Evolutionary conservation across 495 filamentous ascomycete species (phyloP), one percentile per base, ranked within the genome.

Genomic region (Lasiosphaeris hirsuta): DNA sequence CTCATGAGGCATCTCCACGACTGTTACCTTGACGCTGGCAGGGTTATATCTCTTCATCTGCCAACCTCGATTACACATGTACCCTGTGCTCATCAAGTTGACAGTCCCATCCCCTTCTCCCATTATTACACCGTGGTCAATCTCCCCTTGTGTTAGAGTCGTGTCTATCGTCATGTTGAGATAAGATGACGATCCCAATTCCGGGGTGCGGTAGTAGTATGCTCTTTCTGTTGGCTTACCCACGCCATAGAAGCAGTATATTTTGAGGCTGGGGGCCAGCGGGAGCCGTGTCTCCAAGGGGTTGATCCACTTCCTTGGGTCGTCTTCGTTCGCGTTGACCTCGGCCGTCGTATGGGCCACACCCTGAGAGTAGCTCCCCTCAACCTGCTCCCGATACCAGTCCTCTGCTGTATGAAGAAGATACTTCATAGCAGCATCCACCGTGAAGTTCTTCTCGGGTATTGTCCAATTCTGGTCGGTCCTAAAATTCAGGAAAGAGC

Each of bases 61-160:
- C 94, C 94, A 98, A 19, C 94, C 94, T 65, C 87, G 89, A 60
- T 89, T 84, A 71, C 94, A 98, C 94, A 98, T 97, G 67, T 97
- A 98, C 3, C 91, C 94, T 3, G 82, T 85, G 61, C 88, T 92
- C 44, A 98, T 73, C 7, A 98, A 71, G 51, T 89, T 91, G 55
- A 97, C 92, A 3, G 94, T 98, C 6, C 94, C 94, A 65, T 98
- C 94, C 10, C 94, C 94, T 69, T 97, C 94, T 39, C 92, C 92
- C 77, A 95, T 85, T 41, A 95, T 75, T 33, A 98, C 90, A 40
- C 95, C 94, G 65, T 86, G 94, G 70, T 97, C 92, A 37, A 85
- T 75, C 19, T 84, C 79, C 5, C 82, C 85, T 51, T 83, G 76
- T 18, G 81, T 91, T 35, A 88, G 71, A 4, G 68, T 71, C 7